phyloP scores from a whole-genome alignment of 441 rosid species.

The Jatropha podagrica region DNA sequence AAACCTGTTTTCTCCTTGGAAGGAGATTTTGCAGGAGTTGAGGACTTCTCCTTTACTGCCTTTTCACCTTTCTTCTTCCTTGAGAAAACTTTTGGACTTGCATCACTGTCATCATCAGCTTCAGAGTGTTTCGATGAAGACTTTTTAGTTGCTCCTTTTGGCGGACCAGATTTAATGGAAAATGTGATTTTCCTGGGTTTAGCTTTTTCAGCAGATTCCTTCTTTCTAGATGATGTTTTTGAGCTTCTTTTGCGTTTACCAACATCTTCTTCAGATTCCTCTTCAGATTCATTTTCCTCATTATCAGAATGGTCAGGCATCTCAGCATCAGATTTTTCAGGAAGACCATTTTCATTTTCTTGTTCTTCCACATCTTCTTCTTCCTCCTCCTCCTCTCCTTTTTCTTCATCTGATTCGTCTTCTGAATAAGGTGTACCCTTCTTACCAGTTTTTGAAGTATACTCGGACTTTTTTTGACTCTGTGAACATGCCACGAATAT shows the following conservation, averaged over 20 bases:
- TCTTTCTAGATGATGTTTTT: constrained; percentile 39
- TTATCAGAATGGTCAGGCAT: constrained; percentile 59
- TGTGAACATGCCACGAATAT: constrained; percentile 24
- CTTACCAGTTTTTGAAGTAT: constrained; percentile 44
- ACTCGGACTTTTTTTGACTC: constrained; percentile 59
- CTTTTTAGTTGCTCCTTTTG: constrained; percentile 47
- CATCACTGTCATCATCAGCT: constrained; percentile 57
- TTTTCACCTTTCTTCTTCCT: constrained; percentile 62
- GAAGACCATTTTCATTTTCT: constrained; percentile 64
- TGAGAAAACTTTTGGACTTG: constrained; percentile 61
- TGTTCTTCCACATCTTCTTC: constrained; percentile 43
- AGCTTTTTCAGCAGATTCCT: constrained; percentile 55
- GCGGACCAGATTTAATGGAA: constrained; percentile 40
- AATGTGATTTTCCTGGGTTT: constrained; percentile 49
- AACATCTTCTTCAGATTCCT: constrained; percentile 67
- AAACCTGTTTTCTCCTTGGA: constrained; percentile 62
- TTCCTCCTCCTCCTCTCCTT: constrained; percentile 32
- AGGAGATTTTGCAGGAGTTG: constrained; percentile 50
- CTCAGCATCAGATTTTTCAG: constrained; percentile 69
- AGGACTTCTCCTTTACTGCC: constrained; percentile 49
- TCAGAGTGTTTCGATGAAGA: constrained; percentile 44
- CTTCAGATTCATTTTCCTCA: constrained; percentile 71
- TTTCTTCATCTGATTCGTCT: constrained; percentile 53
- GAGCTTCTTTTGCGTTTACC: constrained; percentile 50
- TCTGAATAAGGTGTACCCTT: constrained; percentile 41